Conservation (phyloP, 2,329 filamentous ascomycete species). For the Kalmusia sp. region DNA sequence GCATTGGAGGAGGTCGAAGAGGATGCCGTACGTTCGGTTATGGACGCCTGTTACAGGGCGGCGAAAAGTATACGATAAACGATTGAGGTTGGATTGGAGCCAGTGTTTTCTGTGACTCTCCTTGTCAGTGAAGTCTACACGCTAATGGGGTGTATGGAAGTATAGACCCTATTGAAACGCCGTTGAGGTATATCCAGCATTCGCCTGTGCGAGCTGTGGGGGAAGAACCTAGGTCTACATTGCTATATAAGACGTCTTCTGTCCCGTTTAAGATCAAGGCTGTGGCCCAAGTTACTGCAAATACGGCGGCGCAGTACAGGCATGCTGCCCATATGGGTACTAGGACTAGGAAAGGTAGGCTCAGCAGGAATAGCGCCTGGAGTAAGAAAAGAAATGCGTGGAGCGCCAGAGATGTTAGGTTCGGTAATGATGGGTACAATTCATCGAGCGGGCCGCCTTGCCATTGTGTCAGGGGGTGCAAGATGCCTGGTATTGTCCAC, state of each 20-base stretch:
- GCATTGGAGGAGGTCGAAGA: conserved; percentile 81
- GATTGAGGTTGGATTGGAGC: conserved; percentile 70
- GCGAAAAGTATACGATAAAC: conserved; percentile 74
- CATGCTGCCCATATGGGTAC: conserved; percentile 52
- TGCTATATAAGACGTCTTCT: conserved; percentile 55
- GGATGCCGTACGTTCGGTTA: conserved; percentile 73
- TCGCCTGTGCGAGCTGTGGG: conserved; percentile 59
- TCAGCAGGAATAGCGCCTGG: conserved; percentile 64
- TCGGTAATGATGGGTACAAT: conserved; percentile 64
- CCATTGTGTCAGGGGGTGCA: conserved; percentile 22
- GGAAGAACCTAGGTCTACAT: conserved; percentile 58
- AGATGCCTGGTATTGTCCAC: conserved; percentile 21
- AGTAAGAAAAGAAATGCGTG: conserved; percentile 68
- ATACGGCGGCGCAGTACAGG: conserved; percentile 34
- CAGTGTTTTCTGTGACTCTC: conserved; percentile 32
- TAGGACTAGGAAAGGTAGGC: conserved; percentile 58
- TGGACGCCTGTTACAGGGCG: conserved; percentile 76
- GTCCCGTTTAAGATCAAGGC: conserved; percentile 45
- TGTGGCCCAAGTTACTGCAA: conserved; percentile 38
- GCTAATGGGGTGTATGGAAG: too few relatives aligned
- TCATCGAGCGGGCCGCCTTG: conserved; percentile 57
- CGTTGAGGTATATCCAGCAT: conserved; percentile 83
- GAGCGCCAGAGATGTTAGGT: conserved; percentile 62
- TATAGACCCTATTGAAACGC: conserved; percentile 71
- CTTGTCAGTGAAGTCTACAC: too few relatives aligned